A percentile compares a stretch with the other conserved stretches of the same genome.
Conservation (phyloP, 495 filamentous ascomycete species). For the Aspergillus affinis region DNA sequence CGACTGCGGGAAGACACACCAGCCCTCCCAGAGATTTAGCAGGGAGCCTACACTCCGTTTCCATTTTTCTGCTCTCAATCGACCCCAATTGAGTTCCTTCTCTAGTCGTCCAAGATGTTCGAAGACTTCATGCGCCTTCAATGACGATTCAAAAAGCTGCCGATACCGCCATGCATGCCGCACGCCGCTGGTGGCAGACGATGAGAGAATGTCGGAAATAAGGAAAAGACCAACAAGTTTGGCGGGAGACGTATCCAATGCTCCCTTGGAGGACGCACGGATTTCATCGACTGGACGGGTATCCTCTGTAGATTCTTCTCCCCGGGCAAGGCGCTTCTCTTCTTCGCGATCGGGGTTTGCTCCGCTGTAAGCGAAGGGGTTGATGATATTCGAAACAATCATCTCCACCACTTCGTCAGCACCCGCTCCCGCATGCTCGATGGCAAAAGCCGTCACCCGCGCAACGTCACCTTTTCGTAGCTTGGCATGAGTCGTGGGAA, state of each 20-base stretch:
- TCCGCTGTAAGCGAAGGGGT: slow-evolving; percentile 61
- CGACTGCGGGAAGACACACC: slow-evolving; percentile 79
- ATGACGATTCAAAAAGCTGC: slow-evolving; percentile 74
- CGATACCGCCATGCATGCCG: slow-evolving; percentile 90
- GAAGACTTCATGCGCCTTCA: slow-evolving; percentile 72
- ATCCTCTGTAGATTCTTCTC: slow-evolving; percentile 43
- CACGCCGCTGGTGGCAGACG: slow-evolving; percentile 78
- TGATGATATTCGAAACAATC: slow-evolving; percentile 76
- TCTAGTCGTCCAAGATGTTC: slow-evolving; percentile 78
- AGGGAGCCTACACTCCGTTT: slow-evolving; percentile 74
- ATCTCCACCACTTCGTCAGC: slow-evolving; percentile 89
- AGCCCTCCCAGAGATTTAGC: slow-evolving; percentile 81
- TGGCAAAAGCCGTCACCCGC: slow-evolving; percentile 83
- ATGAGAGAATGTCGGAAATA: slow-evolving; percentile 84
- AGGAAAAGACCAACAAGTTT: slow-evolving; percentile 83
- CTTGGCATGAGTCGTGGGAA: slow-evolving; percentile 73
- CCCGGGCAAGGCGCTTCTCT: slow-evolving; percentile 34
- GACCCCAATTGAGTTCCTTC: slow-evolving; percentile 76
- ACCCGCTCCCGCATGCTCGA: slow-evolving; percentile 74
- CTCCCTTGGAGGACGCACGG: slow-evolving; percentile 34
- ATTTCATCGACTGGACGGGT: slow-evolving; percentile 26
- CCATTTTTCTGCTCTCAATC: slow-evolving; percentile 85
- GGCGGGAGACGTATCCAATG: slow-evolving; percentile 66
- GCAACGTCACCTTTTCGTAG: slow-evolving; percentile 86
- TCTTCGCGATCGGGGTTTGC: slow-evolving; percentile 57